Evolutionary conservation across 2,329 filamentous ascomycete species (phyloP), one percentile per base, ranked within the genome.

Genomic region (Cordyceps cateniannulata): DNA sequence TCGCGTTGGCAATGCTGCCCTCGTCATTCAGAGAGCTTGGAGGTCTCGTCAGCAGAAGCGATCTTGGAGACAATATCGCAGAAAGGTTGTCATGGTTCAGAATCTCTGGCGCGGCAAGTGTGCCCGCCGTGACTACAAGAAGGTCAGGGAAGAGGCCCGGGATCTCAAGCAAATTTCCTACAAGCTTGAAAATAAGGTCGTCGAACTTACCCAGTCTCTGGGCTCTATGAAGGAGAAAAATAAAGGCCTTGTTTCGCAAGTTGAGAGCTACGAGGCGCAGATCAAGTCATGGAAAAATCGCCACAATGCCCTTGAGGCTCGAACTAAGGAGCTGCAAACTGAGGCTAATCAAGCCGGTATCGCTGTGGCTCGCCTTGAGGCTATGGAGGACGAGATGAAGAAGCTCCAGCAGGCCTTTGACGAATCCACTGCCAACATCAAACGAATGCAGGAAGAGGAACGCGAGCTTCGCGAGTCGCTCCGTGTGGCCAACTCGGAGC

Each of bases 141-240:
- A 81, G 68, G 79, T 96, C 63, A 91, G 95, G 67, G 93, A 97
- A 76, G 95, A 99, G 76, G 95, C 95, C 66, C 90, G 95, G 71
- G 96, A 99, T 79, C 85, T 99, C 73, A 98, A 98, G 82, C 93
- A 98, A 76, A 99, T 99, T 68, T 98, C 95, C 2, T 99, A 99
- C 82, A 98, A 96, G 81, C 81, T 99, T 69, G 95, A 99, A 76
- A 98, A 99, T 83, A 99, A 99, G 85, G 95, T 99, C 64, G 91
- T 99, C 64, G 95, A 99, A 78, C 84, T 99, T 70, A 99, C 95
- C 1, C 95, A 99, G 75, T 91, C 89, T 54, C 77, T 99, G 68
- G 93, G 95, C 66, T 88, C 91, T 10, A 89, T 96, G 83, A 96
- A 96, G 79, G 85, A 88, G 64, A 91, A 96, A 77, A 99, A 99